Percentiles rank a stretch among this genome's conserved stretches.
Conservation (phyloP, 169 alveolate genomes). For the Cryptosporidium ryanae region DNA sequence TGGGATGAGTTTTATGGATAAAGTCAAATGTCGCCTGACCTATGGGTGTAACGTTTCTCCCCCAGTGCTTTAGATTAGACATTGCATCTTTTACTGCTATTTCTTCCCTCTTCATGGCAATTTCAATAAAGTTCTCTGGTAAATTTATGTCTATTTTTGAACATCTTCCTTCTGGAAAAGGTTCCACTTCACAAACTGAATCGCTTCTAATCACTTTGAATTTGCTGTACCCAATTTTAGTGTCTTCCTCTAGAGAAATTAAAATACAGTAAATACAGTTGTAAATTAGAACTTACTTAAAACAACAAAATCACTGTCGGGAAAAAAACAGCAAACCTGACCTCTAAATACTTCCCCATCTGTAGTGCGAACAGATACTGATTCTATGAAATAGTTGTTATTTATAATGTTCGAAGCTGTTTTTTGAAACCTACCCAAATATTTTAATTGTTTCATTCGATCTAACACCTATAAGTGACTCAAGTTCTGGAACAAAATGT, state of each 20-base stretch:
- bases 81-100: not conserved
- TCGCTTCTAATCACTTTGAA: constrained; percentile 46
- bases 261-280: not conserved
- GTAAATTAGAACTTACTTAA: constrained; percentile 42
- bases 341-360: constrained; percentile 25
- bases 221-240: constrained; percentile 47
- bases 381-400: not conserved
- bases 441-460: not conserved
- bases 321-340: constrained; percentile 59
- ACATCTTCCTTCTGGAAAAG: constrained; percentile 14
- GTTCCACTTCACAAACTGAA: constrained; percentile 25
- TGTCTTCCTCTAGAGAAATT: constrained; percentile 28
- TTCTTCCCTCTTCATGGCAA: constrained; percentile 60
- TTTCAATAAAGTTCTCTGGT: constrained; percentile 46
- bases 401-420: not conserved
- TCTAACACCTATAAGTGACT: not conserved
- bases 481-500: not conserved
- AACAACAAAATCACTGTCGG: constrained; percentile 39
- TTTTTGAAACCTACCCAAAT: not conserved
- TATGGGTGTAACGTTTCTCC: constrained; percentile 58
- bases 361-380: constrained; percentile 39
- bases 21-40: constrained; percentile 73
- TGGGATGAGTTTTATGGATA: constrained; percentile 69
- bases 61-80: constrained; percentile 58
- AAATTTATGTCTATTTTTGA: constrained; percentile 20